Percentiles rank a stretch among this genome's conserved stretches.
Evolutionary conservation across 805 yeast species (phyloP).

Genomic region (Pichia californica): DNA sequence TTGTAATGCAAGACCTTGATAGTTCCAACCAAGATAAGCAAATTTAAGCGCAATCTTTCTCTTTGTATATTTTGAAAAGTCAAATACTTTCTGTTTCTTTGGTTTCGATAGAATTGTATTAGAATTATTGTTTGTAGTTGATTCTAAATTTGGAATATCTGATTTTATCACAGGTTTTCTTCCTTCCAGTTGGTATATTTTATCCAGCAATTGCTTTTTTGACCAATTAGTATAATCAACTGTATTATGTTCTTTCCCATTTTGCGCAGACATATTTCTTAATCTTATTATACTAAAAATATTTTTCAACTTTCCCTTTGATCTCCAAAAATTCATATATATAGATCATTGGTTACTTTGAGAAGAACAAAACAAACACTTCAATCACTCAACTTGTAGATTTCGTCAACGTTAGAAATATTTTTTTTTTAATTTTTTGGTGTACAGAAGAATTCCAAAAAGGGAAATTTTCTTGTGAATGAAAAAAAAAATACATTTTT

Average conservation of each 20-base stretch:
- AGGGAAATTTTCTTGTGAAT: slow-evolving; percentile 6
- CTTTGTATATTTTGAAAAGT: slow-evolving; percentile 54
- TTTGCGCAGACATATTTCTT: background rate
- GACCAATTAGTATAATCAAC: slow-evolving; percentile 54
- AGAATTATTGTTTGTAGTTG: too few species aligned
- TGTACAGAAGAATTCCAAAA: slow-evolving; percentile 6
- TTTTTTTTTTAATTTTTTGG: background rate
- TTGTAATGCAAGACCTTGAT: slow-evolving; percentile 85
- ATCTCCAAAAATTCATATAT: background rate
- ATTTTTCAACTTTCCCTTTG: background rate
- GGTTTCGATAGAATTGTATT: background rate
- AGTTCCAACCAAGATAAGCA: slow-evolving; percentile 91
- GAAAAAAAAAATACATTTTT: too few species aligned
- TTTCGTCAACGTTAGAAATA: too few species aligned
- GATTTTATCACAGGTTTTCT: background rate
- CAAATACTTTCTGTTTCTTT: slow-evolving; percentile 43
- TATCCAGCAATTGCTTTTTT: slow-evolving; percentile 53
- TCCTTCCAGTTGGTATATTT: slow-evolving; percentile 51
- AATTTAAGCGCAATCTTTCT: slow-evolving; percentile 76
- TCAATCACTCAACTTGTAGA: too few species aligned
- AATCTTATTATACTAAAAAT: background rate
- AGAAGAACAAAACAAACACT: too few species aligned
- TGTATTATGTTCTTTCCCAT: background rate
- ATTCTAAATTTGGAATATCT: too few species aligned
- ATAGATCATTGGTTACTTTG: too few species aligned